Conservation (phyloP, 1,284 basidiomycete species). For the Cryptococcus maquisensis region DNA sequence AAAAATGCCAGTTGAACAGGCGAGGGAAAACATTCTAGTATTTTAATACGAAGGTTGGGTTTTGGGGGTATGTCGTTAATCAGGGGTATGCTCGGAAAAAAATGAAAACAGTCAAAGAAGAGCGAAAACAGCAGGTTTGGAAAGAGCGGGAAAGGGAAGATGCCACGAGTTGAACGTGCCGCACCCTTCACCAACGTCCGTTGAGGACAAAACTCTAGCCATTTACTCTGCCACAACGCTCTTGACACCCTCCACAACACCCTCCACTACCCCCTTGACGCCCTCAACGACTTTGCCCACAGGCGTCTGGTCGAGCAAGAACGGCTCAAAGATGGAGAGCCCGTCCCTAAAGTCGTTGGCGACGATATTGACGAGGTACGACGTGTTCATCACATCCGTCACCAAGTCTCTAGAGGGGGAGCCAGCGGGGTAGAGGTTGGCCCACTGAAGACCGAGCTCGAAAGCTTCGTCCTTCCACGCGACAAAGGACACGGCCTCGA, state of each 20-base stretch:
- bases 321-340: conserved; percentile 80
- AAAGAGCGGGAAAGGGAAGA: background rate
- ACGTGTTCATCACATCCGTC: conserved; percentile 69
- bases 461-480: conserved; percentile 79
- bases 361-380: conserved; percentile 91
- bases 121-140: background rate
- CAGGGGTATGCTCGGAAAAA: background rate
- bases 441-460: conserved; percentile 92
- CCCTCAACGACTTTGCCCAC: conserved; percentile 12
- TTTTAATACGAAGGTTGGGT: background rate
- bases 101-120: background rate
- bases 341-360: conserved; percentile 91
- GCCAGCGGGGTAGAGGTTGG: conserved; percentile 74
- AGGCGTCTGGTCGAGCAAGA: conserved; percentile 52
- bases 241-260: conserved; percentile 19
- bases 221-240: conserved; percentile 16
- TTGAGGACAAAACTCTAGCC: conserved; percentile 13
- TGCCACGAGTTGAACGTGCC: conserved; percentile 17
- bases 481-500: conserved; percentile 66
- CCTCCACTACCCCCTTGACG: conserved; percentile 10
- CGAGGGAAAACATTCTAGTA: too few species aligned
- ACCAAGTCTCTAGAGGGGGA: conserved; percentile 75
- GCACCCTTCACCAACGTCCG: conserved; percentile 7
- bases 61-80: conserved; percentile 4
- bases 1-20: too few species aligned